These are phyloP conservation scores for Sutorius australiensis DNA, from an alignment of 768 basidiomycete genomes.

Conservation along the genomic window DNA sequence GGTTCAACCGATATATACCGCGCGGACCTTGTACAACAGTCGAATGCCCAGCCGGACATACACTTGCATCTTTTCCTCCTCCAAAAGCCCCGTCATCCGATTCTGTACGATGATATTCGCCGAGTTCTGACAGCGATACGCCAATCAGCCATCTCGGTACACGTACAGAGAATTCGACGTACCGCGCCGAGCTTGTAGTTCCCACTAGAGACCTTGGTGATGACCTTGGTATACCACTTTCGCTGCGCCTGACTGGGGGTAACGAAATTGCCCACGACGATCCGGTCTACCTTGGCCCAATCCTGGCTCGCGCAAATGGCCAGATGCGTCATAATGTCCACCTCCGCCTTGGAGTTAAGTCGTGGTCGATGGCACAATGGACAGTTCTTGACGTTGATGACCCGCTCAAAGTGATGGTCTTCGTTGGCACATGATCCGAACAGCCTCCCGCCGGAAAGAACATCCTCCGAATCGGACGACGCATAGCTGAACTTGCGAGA, in stretches of 20 bases:
- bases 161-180: constrained; percentile 18
- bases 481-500: constrained; percentile 37
- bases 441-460: constrained; percentile 15
- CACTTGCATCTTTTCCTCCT: constrained; percentile 98
- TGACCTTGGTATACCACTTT: constrained; percentile 93
- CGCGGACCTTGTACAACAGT: constrained; percentile 73
- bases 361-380: constrained; percentile 90
- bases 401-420: constrained; percentile 60
- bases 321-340: constrained; percentile 96
- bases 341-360: constrained; percentile 80
- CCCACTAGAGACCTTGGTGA: constrained; percentile 82
- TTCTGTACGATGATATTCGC: constrained; percentile 99
- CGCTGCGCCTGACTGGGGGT: constrained; percentile 93
- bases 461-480: constrained; percentile 46
- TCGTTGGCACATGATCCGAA: constrained; percentile 12
- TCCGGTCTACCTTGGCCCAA: constrained; percentile 84
- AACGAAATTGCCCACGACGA: constrained; percentile 92
- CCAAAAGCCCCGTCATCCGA: constrained; percentile 81
- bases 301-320: constrained; percentile 93
- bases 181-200: constrained; percentile 89
- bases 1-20: neutral
- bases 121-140: constrained; percentile 60
- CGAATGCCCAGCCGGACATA: constrained; percentile 93
- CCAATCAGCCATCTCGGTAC: neutral
- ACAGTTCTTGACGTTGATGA: constrained; percentile 94